A percentile compares a stretch with the other conserved stretches of the same genome.
phyloP scores from a whole-genome alignment of 2,329 filamentous ascomycete genomes.

The Colletotrichum melonis region DNA sequence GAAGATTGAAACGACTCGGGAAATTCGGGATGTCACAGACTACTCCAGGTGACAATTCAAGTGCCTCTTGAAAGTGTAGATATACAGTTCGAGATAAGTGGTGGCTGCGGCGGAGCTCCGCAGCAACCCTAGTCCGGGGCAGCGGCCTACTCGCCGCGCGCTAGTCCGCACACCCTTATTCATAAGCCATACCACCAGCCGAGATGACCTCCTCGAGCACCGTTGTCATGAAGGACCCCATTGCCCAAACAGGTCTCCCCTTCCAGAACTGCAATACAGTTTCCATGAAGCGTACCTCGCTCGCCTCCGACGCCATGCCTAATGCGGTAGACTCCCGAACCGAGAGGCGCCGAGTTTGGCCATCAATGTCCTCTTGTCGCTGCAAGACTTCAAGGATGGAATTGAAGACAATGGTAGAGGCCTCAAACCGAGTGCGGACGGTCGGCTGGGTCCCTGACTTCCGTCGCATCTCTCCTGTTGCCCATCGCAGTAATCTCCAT shows the following conservation, averaged over 20 bases:
- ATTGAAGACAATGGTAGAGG: slow-evolving; percentile 41
- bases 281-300: slow-evolving; percentile 35
- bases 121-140: background rate
- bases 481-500: slow-evolving; percentile 44
- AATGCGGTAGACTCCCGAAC: slow-evolving; percentile 19
- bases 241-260: slow-evolving; percentile 34
- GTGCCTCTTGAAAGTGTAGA: slow-evolving; percentile 14
- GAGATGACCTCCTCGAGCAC: slow-evolving; percentile 35
- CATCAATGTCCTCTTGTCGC: background rate
- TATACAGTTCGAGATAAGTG: slow-evolving; percentile 1
- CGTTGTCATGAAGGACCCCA: slow-evolving; percentile 36
- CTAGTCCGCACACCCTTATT: slow-evolving; percentile 9
- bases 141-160: background rate
- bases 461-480: slow-evolving; percentile 40
- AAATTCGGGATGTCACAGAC: background rate
- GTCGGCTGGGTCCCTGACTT: slow-evolving; percentile 34
- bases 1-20: background rate
- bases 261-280: slow-evolving; percentile 36
- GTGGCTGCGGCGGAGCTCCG: slow-evolving; percentile 25
- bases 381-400: slow-evolving; percentile 39
- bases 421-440: slow-evolving; percentile 38
- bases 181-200: slow-evolving; percentile 18
- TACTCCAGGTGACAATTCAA: background rate
- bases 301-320: slow-evolving; percentile 24
- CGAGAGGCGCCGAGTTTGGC: slow-evolving; percentile 1